Evolutionary conservation across 441 rosid species (phyloP).

Genomic region (Erodium chrysanthum): DNA sequence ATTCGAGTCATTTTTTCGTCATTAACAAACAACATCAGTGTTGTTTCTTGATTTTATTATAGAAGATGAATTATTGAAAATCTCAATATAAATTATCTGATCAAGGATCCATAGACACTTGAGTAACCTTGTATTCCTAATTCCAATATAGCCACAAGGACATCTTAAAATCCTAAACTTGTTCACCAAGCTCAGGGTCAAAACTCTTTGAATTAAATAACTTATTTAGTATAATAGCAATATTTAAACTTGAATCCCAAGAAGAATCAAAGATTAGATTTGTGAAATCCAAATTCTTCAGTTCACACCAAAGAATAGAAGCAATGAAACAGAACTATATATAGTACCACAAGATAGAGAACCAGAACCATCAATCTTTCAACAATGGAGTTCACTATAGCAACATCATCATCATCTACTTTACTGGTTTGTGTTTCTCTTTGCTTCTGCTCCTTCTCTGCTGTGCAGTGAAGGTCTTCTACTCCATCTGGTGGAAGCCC

Average conservation of each 20-base stretch:
- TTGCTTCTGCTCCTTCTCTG: slow-evolving; percentile 16
- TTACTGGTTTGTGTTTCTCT: not conserved
- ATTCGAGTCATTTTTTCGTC: no score
- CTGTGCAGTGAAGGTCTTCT: slow-evolving; percentile 17
- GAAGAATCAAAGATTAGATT: no score
- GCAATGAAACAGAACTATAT: not conserved
- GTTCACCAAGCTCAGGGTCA: not conserved
- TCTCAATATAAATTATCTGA: no score
- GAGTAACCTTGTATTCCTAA: no score
- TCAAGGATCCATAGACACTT: no score
- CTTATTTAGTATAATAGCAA: no score
- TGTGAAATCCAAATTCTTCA: no score
- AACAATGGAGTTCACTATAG: not conserved
- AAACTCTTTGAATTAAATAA: not conserved
- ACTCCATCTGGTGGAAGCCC: slow-evolving; percentile 39
- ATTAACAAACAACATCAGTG: no score
- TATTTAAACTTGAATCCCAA: no score
- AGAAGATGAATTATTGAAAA: no score
- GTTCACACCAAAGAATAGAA: not conserved
- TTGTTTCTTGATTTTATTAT: no score
- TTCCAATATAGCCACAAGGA: not conserved
- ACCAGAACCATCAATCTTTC: not conserved
- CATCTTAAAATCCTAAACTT: not conserved
- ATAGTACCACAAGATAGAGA: not conserved
- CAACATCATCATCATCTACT: not conserved